Base-by-base conservation (phyloP, 139 green algal genomes). In the Haematococcus lacustris region DNA sequence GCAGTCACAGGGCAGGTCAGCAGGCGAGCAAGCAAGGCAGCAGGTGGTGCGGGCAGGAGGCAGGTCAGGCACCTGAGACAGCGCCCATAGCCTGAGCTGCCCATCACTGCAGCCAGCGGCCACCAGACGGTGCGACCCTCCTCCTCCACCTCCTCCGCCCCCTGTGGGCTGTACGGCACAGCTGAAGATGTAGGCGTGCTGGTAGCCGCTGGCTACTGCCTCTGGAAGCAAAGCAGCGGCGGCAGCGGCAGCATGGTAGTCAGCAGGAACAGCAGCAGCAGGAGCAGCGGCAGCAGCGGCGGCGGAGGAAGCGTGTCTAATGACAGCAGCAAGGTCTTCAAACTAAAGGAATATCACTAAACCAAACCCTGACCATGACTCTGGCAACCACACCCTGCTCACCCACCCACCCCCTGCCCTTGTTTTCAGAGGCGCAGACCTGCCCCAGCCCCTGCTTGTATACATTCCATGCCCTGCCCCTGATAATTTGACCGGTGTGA, bases 81-180 rank as follows among this genome's bases (percentile, higher is more conserved):
- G 74, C 33, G 59, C 34, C 83, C 83, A 88, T 66, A 88, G 32
- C 59, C 83, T 78, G 70, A 86, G 41, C 51, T 63, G 68, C 3
- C 78, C 79, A 51, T 88, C 83, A 67, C 68, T 76, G 67, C 79
- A 86, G 1, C 75, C 66, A 33, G 51, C 47, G 1, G 72, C 79
- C 30, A 86, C 21, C 68, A 83, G 75, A 2, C 35, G 33, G 30
- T 70, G 73, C 0, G 39, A 41, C 5, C 40, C 33, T 39, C n/a
- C 39, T 40, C 41, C 51, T 34, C 50, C 35, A 51, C 61, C 32
- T 30, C 78, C 59, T n/a, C 32, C 62, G 40, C 32, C 21, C 33
- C 32, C 17, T 30, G 66, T 37, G 25, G 74, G 74, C 71, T 84
- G 74, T 0, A 32, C 41, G 23, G 30, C 3, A 32, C 70, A 60